phyloP scores from a whole-genome alignment of 331 rosid genomes.

The Pyrus hybrid region DNA sequence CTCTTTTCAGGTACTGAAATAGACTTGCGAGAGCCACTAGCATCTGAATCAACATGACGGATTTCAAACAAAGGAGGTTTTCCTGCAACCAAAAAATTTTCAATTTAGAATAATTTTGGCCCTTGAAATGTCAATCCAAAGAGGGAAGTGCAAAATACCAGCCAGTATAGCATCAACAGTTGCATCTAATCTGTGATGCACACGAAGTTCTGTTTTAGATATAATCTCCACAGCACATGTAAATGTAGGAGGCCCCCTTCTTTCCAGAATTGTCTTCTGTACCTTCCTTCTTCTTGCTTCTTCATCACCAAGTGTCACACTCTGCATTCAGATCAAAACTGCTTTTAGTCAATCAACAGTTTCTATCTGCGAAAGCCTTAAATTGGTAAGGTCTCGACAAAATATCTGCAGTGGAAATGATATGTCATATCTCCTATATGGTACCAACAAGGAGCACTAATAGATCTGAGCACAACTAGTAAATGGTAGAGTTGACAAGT shows the following conservation, averaged over 20 bases:
- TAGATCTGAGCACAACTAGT: not conserved
- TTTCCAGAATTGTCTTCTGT: conserved; percentile 98
- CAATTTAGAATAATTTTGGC: not conserved
- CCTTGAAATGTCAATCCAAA: not conserved
- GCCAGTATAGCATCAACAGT: conserved; percentile 95
- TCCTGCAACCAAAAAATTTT: conserved; percentile 32
- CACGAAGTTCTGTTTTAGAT: conserved; percentile 85
- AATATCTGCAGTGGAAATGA: not conserved
- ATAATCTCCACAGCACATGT: conserved; percentile 96
- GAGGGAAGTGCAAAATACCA: conserved; percentile 31
- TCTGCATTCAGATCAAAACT: conserved; percentile 47
- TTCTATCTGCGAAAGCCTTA: conserved; percentile 9
- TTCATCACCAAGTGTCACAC: conserved; percentile 98
- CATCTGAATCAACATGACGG: conserved; percentile 54
- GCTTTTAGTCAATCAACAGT: not conserved
- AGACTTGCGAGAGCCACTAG: conserved; percentile 35
- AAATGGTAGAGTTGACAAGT: not conserved
- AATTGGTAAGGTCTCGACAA: not conserved
- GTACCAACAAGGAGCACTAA: not conserved
- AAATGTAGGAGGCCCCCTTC: conserved; percentile 92
- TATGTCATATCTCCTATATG: not conserved
- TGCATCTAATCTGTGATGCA: conserved; percentile 93
- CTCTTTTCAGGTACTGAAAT: conserved; percentile 34
- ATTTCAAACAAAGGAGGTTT: conserved; percentile 77
- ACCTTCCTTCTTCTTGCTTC: conserved; percentile 96